Conservation (phyloP, 2,329 filamentous ascomycete species). For the Paracorniculantispora psalliotae region DNA sequence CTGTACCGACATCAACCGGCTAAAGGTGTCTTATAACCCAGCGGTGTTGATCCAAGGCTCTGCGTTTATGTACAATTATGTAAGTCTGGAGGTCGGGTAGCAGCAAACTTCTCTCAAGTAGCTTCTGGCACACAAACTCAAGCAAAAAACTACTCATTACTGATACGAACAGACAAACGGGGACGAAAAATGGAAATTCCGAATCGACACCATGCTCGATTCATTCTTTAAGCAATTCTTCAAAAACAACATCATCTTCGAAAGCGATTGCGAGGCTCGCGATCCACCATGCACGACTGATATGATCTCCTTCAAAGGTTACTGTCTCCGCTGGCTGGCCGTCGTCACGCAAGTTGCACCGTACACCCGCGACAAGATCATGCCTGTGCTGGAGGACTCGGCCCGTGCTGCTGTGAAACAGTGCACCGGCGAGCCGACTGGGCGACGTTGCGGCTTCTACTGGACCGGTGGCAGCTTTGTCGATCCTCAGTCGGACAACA, state of each 20-base stretch:
- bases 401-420: slow-evolving; percentile 44
- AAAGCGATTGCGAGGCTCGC: slow-evolving; percentile 49
- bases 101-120: neutral
- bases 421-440: slow-evolving; percentile 41
- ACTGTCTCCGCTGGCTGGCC: slow-evolving; percentile 47
- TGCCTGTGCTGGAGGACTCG: slow-evolving; percentile 41
- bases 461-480: slow-evolving; percentile 49
- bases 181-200: slow-evolving; percentile 45
- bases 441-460: slow-evolving; percentile 43
- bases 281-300: slow-evolving; percentile 48
- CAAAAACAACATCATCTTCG: slow-evolving; percentile 52
- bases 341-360: slow-evolving; percentile 45
- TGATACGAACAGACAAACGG: slow-evolving; percentile 16
- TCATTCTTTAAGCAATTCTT: slow-evolving; percentile 44
- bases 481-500: slow-evolving; percentile 46
- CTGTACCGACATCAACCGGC: slow-evolving; percentile 47
- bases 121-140: neutral
- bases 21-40: slow-evolving; percentile 53
- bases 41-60: slow-evolving; percentile 50
- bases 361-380: slow-evolving; percentile 39
- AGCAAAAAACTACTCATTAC: neutral
- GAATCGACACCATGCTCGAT: slow-evolving; percentile 35
- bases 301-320: slow-evolving; percentile 54
- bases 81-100: slow-evolving; percentile 19
- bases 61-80: slow-evolving; percentile 54